Percentiles rank a stretch among this genome's conserved stretches.
phyloP scores from a whole-genome alignment of 2,329 filamentous ascomycete genomes.

The Lojkania enalia region DNA sequence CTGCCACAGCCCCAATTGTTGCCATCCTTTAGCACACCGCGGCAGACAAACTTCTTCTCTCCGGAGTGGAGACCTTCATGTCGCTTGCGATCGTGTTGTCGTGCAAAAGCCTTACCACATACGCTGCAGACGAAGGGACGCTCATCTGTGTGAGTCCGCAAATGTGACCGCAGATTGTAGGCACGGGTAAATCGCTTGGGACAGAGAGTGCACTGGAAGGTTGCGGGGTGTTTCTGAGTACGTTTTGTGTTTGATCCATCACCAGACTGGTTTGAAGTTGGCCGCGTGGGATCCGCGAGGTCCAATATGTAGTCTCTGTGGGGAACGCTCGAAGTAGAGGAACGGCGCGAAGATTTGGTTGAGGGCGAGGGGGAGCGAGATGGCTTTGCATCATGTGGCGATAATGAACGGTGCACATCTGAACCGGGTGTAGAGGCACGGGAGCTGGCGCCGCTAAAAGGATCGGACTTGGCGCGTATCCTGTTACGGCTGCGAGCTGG shows the following conservation, averaged over 20 bases:
- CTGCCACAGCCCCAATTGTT: slow-evolving; percentile 91
- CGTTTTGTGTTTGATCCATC: slow-evolving; percentile 64
- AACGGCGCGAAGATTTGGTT: slow-evolving; percentile 52
- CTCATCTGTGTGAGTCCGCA: slow-evolving; percentile 96
- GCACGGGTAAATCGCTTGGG: slow-evolving; percentile 95
- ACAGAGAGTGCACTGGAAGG: slow-evolving; percentile 91
- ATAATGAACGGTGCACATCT: slow-evolving; percentile 44
- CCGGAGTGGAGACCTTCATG: slow-evolving; percentile 95
- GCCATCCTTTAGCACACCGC: slow-evolving; percentile 80
- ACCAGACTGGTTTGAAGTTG: slow-evolving; percentile 56
- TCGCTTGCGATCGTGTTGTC: slow-evolving; percentile 95
- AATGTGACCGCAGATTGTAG: slow-evolving; percentile 92
- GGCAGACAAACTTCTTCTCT: slow-evolving; percentile 98
- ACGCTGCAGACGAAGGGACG: slow-evolving; percentile 96
- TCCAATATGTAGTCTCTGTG: slow-evolving; percentile 82
- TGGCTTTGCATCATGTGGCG: slow-evolving; percentile 47
- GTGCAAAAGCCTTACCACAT: slow-evolving; percentile 94
- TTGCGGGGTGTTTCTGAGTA: slow-evolving; percentile 96
- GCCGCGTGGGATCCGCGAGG: slow-evolving; percentile 84
- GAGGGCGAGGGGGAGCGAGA: slow-evolving; percentile 54
- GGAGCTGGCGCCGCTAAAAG: slow-evolving; percentile 55
- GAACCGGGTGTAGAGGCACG: slow-evolving; percentile 48
- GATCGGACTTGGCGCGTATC: slow-evolving; percentile 63
- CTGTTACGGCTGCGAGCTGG: slow-evolving; percentile 59
- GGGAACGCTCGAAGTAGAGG: slow-evolving; percentile 56